These are phyloP conservation scores for Penicillium mononematosum DNA, from an alignment of 495 filamentous ascomycete species.

Conservation along the genomic window DNA sequence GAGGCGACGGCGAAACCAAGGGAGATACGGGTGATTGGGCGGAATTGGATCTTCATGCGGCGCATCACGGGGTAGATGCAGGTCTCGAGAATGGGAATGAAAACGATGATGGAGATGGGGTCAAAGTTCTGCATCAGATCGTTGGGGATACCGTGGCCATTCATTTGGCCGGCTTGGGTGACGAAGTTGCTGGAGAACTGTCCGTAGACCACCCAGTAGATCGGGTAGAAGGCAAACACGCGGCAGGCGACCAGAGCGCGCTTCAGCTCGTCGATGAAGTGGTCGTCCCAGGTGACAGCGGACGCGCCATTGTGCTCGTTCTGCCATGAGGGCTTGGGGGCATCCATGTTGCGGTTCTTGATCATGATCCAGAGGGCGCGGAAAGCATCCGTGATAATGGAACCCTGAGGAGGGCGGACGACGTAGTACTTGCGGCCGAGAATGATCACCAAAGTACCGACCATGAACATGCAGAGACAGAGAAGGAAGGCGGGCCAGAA, in stretches of 20 bases:
- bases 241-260: slow-evolving; percentile 59
- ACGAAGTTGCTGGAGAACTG: slow-evolving; percentile 61
- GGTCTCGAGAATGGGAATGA: slow-evolving; percentile 68
- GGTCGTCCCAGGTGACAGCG: slow-evolving; percentile 55
- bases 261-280: slow-evolving; percentile 63
- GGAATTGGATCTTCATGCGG: slow-evolving; percentile 62
- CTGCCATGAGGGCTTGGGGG: slow-evolving; percentile 60
- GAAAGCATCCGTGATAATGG: slow-evolving; percentile 61
- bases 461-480: slow-evolving; percentile 58
- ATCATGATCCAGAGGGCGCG: slow-evolving; percentile 60
- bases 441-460: slow-evolving; percentile 53
- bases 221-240: slow-evolving; percentile 59
- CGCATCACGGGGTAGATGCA: slow-evolving; percentile 67
- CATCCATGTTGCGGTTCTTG: slow-evolving; percentile 53
- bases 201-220: slow-evolving; percentile 62
- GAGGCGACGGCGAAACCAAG: slow-evolving; percentile 66
- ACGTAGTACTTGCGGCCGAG: slow-evolving; percentile 58
- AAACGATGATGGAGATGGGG: slow-evolving; percentile 68
- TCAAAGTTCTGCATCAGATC: slow-evolving; percentile 78
- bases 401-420: slow-evolving; percentile 62
- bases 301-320: slow-evolving; percentile 40
- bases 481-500: slow-evolving; percentile 79
- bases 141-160: slow-evolving; percentile 60
- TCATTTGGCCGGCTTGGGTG: slow-evolving; percentile 55
- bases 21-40: slow-evolving; percentile 71